These are phyloP conservation scores for Komagataella kurtzmanii DNA, from an alignment of 805 yeast species.

Conservation along the genomic window DNA sequence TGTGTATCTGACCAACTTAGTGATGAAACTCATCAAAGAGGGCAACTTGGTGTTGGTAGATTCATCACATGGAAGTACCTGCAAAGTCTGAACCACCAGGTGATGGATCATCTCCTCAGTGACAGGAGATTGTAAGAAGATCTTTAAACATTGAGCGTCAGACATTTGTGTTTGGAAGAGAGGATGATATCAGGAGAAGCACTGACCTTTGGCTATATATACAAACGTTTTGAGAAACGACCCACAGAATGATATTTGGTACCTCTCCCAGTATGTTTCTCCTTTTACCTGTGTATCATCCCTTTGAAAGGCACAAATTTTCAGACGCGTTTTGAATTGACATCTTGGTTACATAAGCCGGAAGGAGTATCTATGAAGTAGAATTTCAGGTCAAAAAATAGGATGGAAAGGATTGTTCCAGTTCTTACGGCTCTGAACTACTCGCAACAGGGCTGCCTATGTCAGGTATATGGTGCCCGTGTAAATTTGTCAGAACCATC, in stretches of 20 bases:
- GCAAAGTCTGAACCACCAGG: slow-evolving; percentile 51
- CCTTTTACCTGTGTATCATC: not conserved
- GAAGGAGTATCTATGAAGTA: not conserved
- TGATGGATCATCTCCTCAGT: slow-evolving; percentile 65
- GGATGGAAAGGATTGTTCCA: not conserved
- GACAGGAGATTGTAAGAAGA: slow-evolving; percentile 52
- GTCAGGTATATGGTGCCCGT: not conserved
- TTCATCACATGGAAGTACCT: slow-evolving; percentile 45
- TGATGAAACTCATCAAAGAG: slow-evolving; percentile 62
- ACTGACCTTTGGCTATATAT: not conserved
- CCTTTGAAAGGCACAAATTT: not conserved
- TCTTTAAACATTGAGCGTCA: slow-evolving; percentile 41
- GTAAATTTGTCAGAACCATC: not conserved
- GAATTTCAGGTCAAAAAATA: not conserved
- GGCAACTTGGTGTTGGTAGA: slow-evolving; percentile 34
- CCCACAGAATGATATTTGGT: not conserved
- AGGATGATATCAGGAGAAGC: not conserved
- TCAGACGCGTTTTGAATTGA: not conserved
- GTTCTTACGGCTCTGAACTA: not conserved
- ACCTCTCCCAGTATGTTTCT: not conserved
- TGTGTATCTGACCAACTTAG: slow-evolving; percentile 58
- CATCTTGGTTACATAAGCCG: not conserved
- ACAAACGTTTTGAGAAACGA: not conserved
- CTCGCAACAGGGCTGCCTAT: too few species aligned
- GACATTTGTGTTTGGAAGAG: slow-evolving; percentile 16